Base-by-base conservation (phyloP, 345 rosid species). In the Salix purpurea region DNA sequence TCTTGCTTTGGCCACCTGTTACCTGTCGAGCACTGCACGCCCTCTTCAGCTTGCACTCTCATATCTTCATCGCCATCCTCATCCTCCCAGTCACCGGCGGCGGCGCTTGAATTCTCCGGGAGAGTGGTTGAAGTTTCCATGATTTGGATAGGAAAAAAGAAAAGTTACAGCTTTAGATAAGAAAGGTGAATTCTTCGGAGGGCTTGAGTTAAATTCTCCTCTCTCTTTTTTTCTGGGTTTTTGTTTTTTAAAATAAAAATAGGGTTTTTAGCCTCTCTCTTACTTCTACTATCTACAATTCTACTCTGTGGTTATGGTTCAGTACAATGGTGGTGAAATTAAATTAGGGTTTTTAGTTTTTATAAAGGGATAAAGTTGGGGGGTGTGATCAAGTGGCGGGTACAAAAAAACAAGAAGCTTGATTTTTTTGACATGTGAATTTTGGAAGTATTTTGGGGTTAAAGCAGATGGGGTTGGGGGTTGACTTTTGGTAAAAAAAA, bases 111-210 rank as follows among this genome's bases (percentile, higher is more conserved):
- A 66, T 74, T 85, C 69, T 74, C 88, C 73, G 84, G 86, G 30
- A 40, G 67, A 72, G 70, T 54, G 28, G 89, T 80, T 75, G 88
- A 72, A 71, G 42, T 65, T 77, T 87, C 89, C 89, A 87, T 85
- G 54, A 72, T 30, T 42, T 18, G 5, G 73, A 50, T 16, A 40
- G 68, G 42, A 12, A 21, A 14, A 24, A 65, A n/a, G 21, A 65
- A 74, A 71, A 77, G 66, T 84, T 82, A 82, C 83, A 74, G 84
- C 71, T 26, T 21, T 36, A 65, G 77, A 40, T 21, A 80, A 74
- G 69, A 36, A 70, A 46, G 70, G 65, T 67, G 72, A 84, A 74
- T 44, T 65, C 23, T 70, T 76, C 42, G 56, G 72, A 80, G 75
- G 76, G 68, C 67, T 71, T 32, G 64, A 73, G 79, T 44, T 54